A percentile compares a stretch with the other conserved stretches of the same genome.
phyloP scores from a whole-genome alignment of 2,329 filamentous ascomycete genomes.

The Fusarium pseudograminearum region DNA sequence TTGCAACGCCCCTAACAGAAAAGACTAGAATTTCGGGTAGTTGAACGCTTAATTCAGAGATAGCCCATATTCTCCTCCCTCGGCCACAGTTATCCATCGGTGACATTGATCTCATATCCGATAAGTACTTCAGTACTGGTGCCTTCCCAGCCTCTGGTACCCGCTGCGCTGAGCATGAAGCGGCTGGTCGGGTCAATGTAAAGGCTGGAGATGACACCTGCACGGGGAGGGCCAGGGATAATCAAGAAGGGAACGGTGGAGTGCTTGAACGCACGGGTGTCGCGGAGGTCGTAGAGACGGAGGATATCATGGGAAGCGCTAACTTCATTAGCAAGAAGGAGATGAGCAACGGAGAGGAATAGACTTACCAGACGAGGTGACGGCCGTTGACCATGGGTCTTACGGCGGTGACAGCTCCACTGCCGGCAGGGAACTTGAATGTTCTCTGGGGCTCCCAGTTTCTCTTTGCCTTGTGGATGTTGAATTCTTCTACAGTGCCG shows the following conservation, averaged over 20 bases:
- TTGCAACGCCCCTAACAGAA: slow-evolving; percentile 8
- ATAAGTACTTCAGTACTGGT: slow-evolving; percentile 88
- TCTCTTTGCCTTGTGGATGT: slow-evolving; percentile 77
- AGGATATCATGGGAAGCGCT: slow-evolving; percentile 95
- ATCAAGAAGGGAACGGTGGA: slow-evolving; percentile 95
- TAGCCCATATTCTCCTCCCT: neutral
- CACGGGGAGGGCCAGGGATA: slow-evolving; percentile 84
- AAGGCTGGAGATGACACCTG: slow-evolving; percentile 87
- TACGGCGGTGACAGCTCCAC: slow-evolving; percentile 89
- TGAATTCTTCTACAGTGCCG: slow-evolving; percentile 94
- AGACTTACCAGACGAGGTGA: slow-evolving; percentile 80
- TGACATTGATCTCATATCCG: slow-evolving; percentile 84
- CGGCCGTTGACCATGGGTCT: slow-evolving; percentile 91
- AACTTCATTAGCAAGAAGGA: neutral
- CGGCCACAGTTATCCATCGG: slow-evolving; percentile 21
- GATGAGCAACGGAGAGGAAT: neutral
- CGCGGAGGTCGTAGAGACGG: slow-evolving; percentile 87
- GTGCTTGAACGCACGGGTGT: slow-evolving; percentile 73
- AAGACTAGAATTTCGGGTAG: neutral
- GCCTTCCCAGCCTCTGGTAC: slow-evolving; percentile 96
- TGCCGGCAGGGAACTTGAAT: slow-evolving; percentile 89
- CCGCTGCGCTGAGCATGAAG: slow-evolving; percentile 92
- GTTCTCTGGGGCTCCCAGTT: slow-evolving; percentile 80
- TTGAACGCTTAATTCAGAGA: neutral
- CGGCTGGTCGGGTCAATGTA: slow-evolving; percentile 89